These are phyloP conservation scores for Fusarium abutilonis DNA, from an alignment of 2,329 filamentous ascomycete species.

Conservation along the genomic window DNA sequence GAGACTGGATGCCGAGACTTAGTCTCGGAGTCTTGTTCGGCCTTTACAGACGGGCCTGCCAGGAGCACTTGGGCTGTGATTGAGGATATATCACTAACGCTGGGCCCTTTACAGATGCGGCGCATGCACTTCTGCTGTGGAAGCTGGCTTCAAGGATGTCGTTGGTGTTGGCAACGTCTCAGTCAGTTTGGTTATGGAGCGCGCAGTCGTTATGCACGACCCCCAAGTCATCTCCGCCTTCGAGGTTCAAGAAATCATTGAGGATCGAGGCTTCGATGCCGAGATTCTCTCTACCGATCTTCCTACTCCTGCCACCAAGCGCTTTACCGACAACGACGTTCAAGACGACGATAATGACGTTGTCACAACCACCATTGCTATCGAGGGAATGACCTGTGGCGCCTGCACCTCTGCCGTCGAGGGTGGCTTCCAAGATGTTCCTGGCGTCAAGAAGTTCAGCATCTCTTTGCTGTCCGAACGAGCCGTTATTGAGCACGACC, in stretches of 20 bases:
- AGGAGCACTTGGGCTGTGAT: constrained; percentile 4
- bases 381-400: constrained; percentile 92
- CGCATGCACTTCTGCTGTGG: constrained; percentile 94
- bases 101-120: constrained; percentile 73
- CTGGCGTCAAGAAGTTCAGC: constrained; percentile 78
- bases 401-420: constrained; percentile 89
- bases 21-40: constrained; percentile 12
- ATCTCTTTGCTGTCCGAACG: constrained; percentile 87
- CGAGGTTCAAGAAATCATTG: constrained; percentile 83
- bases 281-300: constrained; percentile 86
- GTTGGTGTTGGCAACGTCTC: constrained; percentile 86
- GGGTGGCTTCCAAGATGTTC: constrained; percentile 77
- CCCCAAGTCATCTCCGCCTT: constrained; percentile 77
- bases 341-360: constrained; percentile 54
- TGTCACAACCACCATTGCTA: constrained; percentile 77
- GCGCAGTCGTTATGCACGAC: constrained; percentile 94
- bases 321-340: constrained; percentile 49
- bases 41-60: constrained; percentile 1
- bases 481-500: constrained; percentile 85
- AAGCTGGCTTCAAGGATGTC: constrained; percentile 86
- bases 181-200: constrained; percentile 93
- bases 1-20: constrained; percentile 31
- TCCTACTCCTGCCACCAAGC: constrained; percentile 62
- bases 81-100: constrained; percentile 46
- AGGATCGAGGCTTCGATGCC: constrained; percentile 92